These are phyloP conservation scores for Penicillium glabrum DNA, from an alignment of 2,329 filamentous ascomycete genomes.

Conservation along the genomic window DNA sequence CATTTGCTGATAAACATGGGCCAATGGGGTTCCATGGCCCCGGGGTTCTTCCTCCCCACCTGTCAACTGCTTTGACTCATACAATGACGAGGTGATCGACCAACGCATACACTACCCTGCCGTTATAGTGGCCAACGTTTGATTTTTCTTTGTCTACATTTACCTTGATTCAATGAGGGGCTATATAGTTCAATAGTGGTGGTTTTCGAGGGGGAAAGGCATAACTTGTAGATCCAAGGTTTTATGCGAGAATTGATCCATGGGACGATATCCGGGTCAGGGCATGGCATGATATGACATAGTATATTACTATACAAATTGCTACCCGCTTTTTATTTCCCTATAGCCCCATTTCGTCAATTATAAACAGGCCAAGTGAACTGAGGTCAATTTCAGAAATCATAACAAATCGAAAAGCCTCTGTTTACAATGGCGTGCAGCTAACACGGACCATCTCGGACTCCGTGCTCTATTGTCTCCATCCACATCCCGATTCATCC, in stretches of 20 bases:
- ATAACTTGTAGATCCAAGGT: not conserved
- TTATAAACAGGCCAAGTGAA: not conserved
- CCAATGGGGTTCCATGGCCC: constrained; percentile 11
- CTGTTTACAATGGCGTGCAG: constrained; percentile 3
- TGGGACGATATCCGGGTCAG: not conserved
- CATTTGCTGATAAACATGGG: not conserved
- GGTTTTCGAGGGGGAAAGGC: not conserved
- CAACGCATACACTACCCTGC: not conserved
- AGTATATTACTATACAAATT: not conserved
- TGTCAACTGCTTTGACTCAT: constrained; percentile 17
- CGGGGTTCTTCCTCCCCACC: constrained; percentile 14
- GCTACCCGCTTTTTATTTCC: not conserved
- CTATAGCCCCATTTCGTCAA: not conserved
- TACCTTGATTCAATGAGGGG: not conserved
- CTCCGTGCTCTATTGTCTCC: not conserved
- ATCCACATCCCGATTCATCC: not conserved
- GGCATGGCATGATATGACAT: constrained; percentile 2
- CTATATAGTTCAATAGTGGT: not conserved
- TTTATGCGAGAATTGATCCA: not conserved
- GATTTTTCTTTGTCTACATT: not conserved
- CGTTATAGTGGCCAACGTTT: not conserved
- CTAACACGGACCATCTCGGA: not conserved
- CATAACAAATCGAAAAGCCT: not conserved
- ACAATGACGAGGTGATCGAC: constrained; percentile 1
- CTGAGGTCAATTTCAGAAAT: not conserved